Evolutionary conservation across 176 grass and related monocot species (phyloP).

Genomic region (Elymus sibiricus): DNA sequence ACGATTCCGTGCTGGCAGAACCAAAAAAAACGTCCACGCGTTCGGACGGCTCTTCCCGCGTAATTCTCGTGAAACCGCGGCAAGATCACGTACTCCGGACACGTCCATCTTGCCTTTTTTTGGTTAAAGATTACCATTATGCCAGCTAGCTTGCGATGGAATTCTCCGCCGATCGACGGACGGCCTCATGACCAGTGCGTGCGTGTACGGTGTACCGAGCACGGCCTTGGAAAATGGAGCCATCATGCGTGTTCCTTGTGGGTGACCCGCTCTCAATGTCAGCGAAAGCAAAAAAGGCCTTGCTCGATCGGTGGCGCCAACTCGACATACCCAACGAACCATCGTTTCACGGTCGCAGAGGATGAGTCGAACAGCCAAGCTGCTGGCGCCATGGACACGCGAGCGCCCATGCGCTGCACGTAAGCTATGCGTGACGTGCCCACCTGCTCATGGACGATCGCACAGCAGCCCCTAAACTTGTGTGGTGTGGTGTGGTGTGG

Average conservation of each 20-base stretch:
- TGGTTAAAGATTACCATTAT: no score
- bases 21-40: background rate
- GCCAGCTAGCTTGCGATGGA: background rate
- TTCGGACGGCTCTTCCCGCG: background rate
- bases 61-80: background rate
- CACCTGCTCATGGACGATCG: background rate
- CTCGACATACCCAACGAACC: background rate
- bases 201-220: no score
- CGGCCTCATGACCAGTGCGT: no score
- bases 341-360: background rate
- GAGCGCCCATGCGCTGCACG: background rate
- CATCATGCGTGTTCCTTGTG: slow-evolving; percentile 6
- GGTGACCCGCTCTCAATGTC: background rate
- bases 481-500: no score
- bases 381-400: background rate
- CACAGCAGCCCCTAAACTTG: background rate
- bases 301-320: background rate
- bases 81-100: no score
- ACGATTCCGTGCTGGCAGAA: background rate
- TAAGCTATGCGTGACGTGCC: background rate
- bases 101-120: no score
- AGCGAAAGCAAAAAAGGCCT: no score
- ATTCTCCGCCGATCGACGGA: background rate
- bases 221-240: background rate
- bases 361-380: background rate